A percentile compares a stretch with the other conserved stretches of the same genome.
These are phyloP conservation scores for Ceratobasidium sp. DNA, from an alignment of 1,284 basidiomycete species.

Conservation along the genomic window DNA sequence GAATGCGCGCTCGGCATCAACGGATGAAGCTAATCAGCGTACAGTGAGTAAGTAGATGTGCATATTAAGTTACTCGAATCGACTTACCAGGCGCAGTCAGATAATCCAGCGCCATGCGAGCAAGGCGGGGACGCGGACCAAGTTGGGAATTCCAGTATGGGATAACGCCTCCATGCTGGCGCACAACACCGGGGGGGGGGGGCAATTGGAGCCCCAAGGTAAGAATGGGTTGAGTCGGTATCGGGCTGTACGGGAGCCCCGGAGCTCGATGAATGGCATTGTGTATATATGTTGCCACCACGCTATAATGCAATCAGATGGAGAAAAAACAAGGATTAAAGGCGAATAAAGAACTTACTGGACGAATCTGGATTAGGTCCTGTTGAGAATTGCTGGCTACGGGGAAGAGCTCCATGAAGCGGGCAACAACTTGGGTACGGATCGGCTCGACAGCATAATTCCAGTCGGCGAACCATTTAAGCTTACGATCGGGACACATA, in stretches of 20 bases:
- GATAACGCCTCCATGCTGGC: slow-evolving; percentile 1
- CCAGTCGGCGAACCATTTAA: too few relatives aligned
- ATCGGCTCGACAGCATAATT: too few relatives aligned
- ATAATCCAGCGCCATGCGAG: slow-evolving; percentile 2
- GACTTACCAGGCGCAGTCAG: slow-evolving; percentile 5
- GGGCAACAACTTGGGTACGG: too few relatives aligned
- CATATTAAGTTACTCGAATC: background rate
- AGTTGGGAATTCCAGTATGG: slow-evolving; percentile 7
- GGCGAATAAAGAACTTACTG: too few relatives aligned
- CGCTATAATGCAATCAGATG: background rate
- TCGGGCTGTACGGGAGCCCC: background rate
- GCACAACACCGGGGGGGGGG: background rate
- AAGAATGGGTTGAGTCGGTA: background rate
- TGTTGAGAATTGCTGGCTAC: too few relatives aligned
- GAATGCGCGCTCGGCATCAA: slow-evolving; percentile 17
- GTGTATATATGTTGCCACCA: slow-evolving; percentile 21
- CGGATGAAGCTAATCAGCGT: background rate
- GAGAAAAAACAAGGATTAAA: too few relatives aligned
- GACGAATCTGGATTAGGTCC: too few relatives aligned
- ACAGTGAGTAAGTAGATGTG: background rate
- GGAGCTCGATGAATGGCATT: slow-evolving; percentile 17
- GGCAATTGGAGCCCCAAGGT: slow-evolving; percentile 2
- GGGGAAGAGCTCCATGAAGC: too few relatives aligned
- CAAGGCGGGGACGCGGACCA: background rate
- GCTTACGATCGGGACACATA: too few relatives aligned